Evolutionary conservation across 192 early-diverging fungal species (phyloP).

Genomic region (Podila epigama): DNA sequence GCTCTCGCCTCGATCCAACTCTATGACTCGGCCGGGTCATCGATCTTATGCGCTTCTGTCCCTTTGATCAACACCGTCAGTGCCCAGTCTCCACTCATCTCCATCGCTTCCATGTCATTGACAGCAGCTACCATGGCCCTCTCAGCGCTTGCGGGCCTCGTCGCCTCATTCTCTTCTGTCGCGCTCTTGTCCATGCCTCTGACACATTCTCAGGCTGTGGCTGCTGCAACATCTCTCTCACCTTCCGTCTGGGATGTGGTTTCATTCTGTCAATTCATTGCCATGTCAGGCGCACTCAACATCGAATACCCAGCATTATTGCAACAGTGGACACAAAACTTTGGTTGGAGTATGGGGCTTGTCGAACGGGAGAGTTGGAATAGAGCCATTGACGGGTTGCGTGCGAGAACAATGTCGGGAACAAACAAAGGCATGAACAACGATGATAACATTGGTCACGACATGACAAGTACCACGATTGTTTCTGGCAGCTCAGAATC

Average conservation of each 20-base stretch:
- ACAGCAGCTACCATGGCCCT: conserved; percentile 14
- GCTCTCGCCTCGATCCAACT: conserved; percentile 30
- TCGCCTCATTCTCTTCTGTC: conserved; percentile 31
- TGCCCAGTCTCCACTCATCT: conserved; percentile 19
- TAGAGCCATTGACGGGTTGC: conserved; percentile 17
- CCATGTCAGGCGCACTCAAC: conserved; percentile 37
- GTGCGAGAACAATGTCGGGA: conserved; percentile 6
- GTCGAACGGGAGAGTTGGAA: conserved; percentile 16
- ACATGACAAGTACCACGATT: not conserved
- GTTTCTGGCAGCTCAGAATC: not conserved
- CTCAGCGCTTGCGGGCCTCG: conserved; percentile 10
- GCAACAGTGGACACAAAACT: conserved; percentile 45
- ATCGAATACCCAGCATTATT: conserved; percentile 36
- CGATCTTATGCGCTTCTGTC: conserved; percentile 25
- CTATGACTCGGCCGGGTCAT: conserved; percentile 8
- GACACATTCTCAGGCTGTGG: not conserved
- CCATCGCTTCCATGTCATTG: conserved; percentile 23
- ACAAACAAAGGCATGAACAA: not conserved
- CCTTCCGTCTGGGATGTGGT: conserved; percentile 44
- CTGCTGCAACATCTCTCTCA: conserved; percentile 1
- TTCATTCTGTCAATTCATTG: conserved; percentile 48
- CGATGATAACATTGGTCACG: too few species aligned
- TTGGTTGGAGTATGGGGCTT: conserved; percentile 50
- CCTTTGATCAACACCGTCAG: conserved; percentile 35
- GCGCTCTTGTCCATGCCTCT: conserved; percentile 21